Evolutionary conservation across 805 yeast species (phyloP).

Genomic region (Candida maesae): DNA sequence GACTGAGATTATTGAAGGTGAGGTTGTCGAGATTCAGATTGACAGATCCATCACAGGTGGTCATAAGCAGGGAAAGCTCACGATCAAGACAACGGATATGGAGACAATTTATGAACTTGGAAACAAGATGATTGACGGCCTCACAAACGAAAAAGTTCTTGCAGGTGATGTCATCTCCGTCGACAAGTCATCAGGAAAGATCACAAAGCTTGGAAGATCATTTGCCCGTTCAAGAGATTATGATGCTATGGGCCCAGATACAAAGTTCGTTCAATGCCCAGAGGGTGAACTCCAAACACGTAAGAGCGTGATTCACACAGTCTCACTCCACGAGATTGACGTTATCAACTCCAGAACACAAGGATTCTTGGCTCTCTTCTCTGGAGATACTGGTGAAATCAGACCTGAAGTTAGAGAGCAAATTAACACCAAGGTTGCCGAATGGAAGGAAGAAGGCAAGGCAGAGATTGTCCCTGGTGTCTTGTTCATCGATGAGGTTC

Average conservation of each 20-base stretch:
- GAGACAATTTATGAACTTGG: conserved; percentile 97
- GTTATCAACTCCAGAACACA: conserved; percentile 97
- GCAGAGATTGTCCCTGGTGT: conserved; percentile 98
- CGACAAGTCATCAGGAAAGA: conserved; percentile 93
- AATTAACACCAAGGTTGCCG: conserved; percentile 93
- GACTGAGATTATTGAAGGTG: conserved; percentile 97
- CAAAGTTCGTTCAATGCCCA: conserved; percentile 96
- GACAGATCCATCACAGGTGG: conserved; percentile 96
- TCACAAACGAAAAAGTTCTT: conserved; percentile 89
- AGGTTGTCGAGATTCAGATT: conserved; percentile 94
- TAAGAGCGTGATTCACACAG: conserved; percentile 94
- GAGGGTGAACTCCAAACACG: conserved; percentile 98
- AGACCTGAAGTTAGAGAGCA: conserved; percentile 94
- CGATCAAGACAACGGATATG: conserved; percentile 97
- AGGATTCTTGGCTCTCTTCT: conserved; percentile 92
- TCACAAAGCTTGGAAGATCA: conserved; percentile 91
- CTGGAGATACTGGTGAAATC: conserved; percentile 98
- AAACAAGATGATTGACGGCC: conserved; percentile 88
- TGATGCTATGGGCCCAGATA: conserved; percentile 98
- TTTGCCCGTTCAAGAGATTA: conserved; percentile 95
- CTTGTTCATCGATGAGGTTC: conserved; percentile 94
- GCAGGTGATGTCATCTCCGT: conserved; percentile 97
- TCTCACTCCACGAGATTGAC: conserved; percentile 96
- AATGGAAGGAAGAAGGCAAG: conserved; percentile 98
- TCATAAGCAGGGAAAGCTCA: conserved; percentile 95